phyloP scores from a whole-genome alignment of 257 asterid genomes.

The Sherardia arvensis region DNA sequence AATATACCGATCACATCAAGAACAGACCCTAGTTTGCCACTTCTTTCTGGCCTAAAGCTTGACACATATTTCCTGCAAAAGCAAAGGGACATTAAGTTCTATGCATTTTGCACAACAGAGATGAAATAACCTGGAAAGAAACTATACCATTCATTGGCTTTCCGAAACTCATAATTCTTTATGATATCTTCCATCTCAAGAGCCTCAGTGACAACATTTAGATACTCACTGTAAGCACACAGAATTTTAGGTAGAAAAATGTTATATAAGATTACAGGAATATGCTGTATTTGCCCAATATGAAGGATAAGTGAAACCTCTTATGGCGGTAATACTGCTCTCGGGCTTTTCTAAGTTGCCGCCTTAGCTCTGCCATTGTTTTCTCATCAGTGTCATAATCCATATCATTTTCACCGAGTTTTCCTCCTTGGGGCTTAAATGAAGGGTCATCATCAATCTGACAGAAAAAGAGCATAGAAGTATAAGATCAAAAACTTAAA shows the following conservation, averaged over 20 bases:
- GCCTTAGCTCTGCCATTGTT: slow-evolving; percentile 72
- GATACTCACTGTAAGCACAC: slow-evolving; percentile 50
- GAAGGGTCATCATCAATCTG: slow-evolving; percentile 68
- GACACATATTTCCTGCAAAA: slow-evolving; percentile 54
- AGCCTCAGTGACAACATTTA: slow-evolving; percentile 55
- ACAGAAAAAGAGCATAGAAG: background rate
- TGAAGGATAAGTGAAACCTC: slow-evolving; percentile 26
- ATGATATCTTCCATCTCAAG: slow-evolving; percentile 75
- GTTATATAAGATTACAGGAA: background rate
- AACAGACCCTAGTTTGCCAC: slow-evolving; percentile 55
- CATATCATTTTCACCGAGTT: slow-evolving; percentile 69
- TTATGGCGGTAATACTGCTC: slow-evolving; percentile 53
- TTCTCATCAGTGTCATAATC: slow-evolving; percentile 72
- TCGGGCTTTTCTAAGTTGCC: slow-evolving; percentile 56
- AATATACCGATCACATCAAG: slow-evolving; percentile 51
- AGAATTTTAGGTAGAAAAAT: no score
- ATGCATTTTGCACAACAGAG: no score
- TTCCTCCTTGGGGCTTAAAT: slow-evolving; percentile 78
- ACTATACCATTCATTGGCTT: slow-evolving; percentile 47
- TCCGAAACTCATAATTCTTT: slow-evolving; percentile 52
- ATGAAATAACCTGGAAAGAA: no score
- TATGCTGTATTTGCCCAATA: background rate
- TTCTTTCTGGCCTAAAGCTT: slow-evolving; percentile 62
- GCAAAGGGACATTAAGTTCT: background rate
- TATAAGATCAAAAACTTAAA: slow-evolving; percentile 2